Conservation (phyloP, 2,329 filamentous ascomycete genomes). For the Leptographium radiaticola region DNA sequence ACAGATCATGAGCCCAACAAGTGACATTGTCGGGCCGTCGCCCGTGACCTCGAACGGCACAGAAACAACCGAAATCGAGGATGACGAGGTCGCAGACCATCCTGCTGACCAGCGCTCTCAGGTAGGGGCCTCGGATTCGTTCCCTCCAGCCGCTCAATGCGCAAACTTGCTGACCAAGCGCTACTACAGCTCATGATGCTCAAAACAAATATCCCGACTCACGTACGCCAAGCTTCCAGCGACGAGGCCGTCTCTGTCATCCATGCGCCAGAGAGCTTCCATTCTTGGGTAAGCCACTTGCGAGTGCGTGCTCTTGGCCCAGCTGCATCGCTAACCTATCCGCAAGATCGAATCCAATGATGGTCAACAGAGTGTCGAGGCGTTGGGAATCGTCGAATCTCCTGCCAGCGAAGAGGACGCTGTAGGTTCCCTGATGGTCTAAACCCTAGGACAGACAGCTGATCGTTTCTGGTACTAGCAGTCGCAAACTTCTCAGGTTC, state of each 20-base stretch:
- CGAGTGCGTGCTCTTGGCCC: not conserved
- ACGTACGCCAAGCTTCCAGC: slow-evolving; percentile 44
- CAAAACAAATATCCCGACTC: slow-evolving; percentile 42
- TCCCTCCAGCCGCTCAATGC: too few species aligned
- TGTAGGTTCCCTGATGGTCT: slow-evolving; percentile 15
- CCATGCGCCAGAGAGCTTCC: slow-evolving; percentile 75
- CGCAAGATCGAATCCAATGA: not conserved
- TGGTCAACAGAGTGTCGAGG: not conserved
- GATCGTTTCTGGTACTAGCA: not conserved
- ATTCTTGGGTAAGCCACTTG: slow-evolving; percentile 51
- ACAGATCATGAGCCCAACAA: slow-evolving; percentile 48
- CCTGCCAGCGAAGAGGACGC: slow-evolving; percentile 23
- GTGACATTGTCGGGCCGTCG: slow-evolving; percentile 64
- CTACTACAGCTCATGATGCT: slow-evolving; percentile 34
- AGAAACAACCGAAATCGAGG: slow-evolving; percentile 72
- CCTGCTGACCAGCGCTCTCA: slow-evolving; percentile 8
- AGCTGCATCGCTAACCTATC: slow-evolving; percentile 2
- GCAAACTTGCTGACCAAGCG: not conserved
- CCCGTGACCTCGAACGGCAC: slow-evolving; percentile 79
- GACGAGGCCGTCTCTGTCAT: slow-evolving; percentile 85
- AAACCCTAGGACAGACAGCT: not conserved
- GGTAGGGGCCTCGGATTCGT: slow-evolving; percentile 5
- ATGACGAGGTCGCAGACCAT: slow-evolving; percentile 35
- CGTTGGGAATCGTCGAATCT: slow-evolving; percentile 23
- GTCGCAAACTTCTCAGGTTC: slow-evolving; percentile 22